A percentile compares a stretch with the other conserved stretches of the same genome.
These are phyloP conservation scores for Salvia hispanica DNA, from an alignment of 257 asterid species.

Conservation along the genomic window DNA sequence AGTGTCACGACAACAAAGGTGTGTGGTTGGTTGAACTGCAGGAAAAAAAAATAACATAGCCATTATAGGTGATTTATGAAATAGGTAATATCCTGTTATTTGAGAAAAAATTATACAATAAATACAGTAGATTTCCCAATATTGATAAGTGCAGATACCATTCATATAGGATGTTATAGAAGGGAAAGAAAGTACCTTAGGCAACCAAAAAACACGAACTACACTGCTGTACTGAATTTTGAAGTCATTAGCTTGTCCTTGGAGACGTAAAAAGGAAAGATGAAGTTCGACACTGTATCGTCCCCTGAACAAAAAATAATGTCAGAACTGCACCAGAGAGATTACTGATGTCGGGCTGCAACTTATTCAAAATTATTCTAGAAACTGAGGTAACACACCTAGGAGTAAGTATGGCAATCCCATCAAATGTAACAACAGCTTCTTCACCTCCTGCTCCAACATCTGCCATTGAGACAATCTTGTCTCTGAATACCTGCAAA, in stretches of 20 bases:
- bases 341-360: neutral
- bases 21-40: slow-evolving; percentile 86
- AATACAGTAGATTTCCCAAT: neutral
- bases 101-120: neutral
- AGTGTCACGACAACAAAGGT: slow-evolving; percentile 87
- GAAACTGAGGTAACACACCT: slow-evolving; percentile 44
- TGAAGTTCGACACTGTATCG: slow-evolving; percentile 91
- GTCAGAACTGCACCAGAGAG: slow-evolving; percentile 5
- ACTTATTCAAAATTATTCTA: neutral
- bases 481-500: slow-evolving; percentile 78
- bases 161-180: neutral
- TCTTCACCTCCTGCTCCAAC: slow-evolving; percentile 96
- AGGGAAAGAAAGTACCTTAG: slow-evolving; percentile 58
- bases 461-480: slow-evolving; percentile 90
- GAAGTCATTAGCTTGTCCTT: slow-evolving; percentile 98
- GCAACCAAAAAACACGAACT: slow-evolving; percentile 88
- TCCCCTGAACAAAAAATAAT: slow-evolving; percentile 41
- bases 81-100: too few species aligned
- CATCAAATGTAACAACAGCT: slow-evolving; percentile 89
- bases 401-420: slow-evolving; percentile 89
- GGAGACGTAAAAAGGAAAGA: slow-evolving; percentile 88
- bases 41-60: too few species aligned
- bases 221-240: slow-evolving; percentile 98
- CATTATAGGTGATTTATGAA: too few species aligned
- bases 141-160: too few species aligned